Evolutionary conservation across 176 grass and related monocot species (phyloP).

Genomic region (Triticum timopheevii): DNA sequence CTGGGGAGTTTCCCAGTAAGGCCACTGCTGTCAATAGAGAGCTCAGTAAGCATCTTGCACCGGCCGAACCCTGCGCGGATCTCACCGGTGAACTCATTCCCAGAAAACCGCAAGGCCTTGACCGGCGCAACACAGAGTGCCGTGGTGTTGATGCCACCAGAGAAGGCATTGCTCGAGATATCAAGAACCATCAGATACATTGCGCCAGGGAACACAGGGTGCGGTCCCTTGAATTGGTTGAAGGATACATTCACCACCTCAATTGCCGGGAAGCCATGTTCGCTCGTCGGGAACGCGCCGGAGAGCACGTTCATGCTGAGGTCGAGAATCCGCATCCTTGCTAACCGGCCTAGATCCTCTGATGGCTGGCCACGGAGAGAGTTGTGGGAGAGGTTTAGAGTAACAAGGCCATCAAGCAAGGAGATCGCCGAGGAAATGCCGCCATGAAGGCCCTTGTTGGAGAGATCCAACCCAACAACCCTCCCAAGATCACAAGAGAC

Average conservation of each 20-base stretch:
- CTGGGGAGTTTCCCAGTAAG: slow-evolving; percentile 36
- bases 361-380: slow-evolving; percentile 27
- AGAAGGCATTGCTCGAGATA: slow-evolving; percentile 44
- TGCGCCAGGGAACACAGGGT: slow-evolving; percentile 25
- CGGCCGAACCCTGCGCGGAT: background rate
- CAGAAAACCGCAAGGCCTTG: slow-evolving; percentile 33
- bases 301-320: slow-evolving; percentile 56
- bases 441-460: slow-evolving; percentile 46
- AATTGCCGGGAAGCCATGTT: slow-evolving; percentile 35
- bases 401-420: slow-evolving; percentile 33
- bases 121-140: slow-evolving; percentile 20
- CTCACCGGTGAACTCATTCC: slow-evolving; percentile 34
- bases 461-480: slow-evolving; percentile 54
- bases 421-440: slow-evolving; percentile 25
- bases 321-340: slow-evolving; percentile 36
- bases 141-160: slow-evolving; percentile 7
- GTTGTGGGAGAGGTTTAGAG: slow-evolving; percentile 51
- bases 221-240: slow-evolving; percentile 47
- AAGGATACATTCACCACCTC: slow-evolving; percentile 49
- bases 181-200: slow-evolving; percentile 45
- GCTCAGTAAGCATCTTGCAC: slow-evolving; percentile 47
- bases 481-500: slow-evolving; percentile 37
- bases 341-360: background rate
- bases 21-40: slow-evolving; percentile 30
- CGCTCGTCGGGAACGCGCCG: background rate